Conservation (phyloP, 345 rosid species). For the Ceriops zippeliana region DNA sequence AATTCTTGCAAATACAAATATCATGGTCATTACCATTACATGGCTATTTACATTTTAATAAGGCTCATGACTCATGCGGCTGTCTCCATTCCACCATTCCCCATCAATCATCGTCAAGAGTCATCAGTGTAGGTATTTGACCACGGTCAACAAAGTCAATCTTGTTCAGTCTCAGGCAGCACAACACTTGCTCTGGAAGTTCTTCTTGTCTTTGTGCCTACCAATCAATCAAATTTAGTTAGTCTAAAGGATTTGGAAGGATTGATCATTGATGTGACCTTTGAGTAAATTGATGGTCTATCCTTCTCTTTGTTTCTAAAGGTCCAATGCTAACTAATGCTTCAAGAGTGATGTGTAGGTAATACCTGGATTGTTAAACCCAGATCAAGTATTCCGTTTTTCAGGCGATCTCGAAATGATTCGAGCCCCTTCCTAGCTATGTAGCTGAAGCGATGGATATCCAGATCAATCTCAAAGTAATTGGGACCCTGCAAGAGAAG, state of each 20-base stretch:
- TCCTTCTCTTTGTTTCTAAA: background rate
- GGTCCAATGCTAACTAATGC: background rate
- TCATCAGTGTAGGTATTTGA: conserved; percentile 57
- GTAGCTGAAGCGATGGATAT: conserved; percentile 85
- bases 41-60: too few species aligned
- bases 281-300: too few species aligned
- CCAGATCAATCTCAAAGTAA: conserved; percentile 92
- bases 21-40: conserved; percentile 9
- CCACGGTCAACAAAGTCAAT: conserved; percentile 71
- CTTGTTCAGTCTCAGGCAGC: conserved; percentile 83
- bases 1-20: background rate
- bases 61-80: too few species aligned
- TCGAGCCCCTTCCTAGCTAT: conserved; percentile 90
- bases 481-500: conserved; percentile 64
- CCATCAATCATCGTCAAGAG: conserved; percentile 37
- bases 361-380: conserved; percentile 88
- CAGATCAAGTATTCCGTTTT: conserved; percentile 66
- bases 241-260: background rate
- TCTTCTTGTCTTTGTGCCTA: conserved; percentile 95
- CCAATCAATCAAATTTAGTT: background rate
- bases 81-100: too few species aligned
- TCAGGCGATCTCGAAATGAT: conserved; percentile 75
- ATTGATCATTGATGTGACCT: too few species aligned
- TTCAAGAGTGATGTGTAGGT: background rate
- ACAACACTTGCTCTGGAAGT: conserved; percentile 72